phyloP scores from a whole-genome alignment of 805 yeast species.

The Danielia reshetovae region DNA sequence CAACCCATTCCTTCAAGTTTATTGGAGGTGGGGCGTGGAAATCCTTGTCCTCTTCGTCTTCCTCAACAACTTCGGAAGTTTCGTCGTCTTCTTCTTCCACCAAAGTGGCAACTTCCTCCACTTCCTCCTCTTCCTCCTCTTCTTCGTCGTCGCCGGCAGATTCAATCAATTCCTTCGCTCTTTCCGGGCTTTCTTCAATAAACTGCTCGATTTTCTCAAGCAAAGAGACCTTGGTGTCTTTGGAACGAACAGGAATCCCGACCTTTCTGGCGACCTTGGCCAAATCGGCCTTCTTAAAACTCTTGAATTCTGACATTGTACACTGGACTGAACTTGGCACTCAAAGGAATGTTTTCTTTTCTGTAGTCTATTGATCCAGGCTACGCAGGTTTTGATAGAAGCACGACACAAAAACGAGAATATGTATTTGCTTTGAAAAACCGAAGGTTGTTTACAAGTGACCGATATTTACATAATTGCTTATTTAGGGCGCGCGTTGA shows the following conservation, averaged over 20 bases:
- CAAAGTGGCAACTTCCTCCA: conserved; percentile 31
- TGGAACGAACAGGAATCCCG: conserved; percentile 30
- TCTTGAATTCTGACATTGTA: conserved; percentile 31
- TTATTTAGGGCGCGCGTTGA: too few species aligned
- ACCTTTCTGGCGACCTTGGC: conserved; percentile 31
- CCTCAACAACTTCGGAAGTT: conserved; percentile 18
- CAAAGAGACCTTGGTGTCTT: conserved; percentile 41
- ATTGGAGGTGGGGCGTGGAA: conserved; percentile 38
- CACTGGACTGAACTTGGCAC: too few species aligned
- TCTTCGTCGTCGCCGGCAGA: conserved; percentile 17
- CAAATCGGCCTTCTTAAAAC: conserved; percentile 39
- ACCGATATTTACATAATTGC: too few species aligned
- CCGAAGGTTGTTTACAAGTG: too few species aligned
- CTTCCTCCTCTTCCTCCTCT: conserved; percentile 24
- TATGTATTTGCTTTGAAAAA: too few species aligned
- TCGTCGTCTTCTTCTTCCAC: conserved; percentile 24
- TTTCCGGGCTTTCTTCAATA: conserved; percentile 24
- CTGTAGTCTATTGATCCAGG: too few species aligned
- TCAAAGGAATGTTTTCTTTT: too few species aligned
- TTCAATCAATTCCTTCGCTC: conserved; percentile 20
- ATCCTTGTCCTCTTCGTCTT: conserved; percentile 33
- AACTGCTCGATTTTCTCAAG: conserved; percentile 34
- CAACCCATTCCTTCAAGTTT: conserved; percentile 32
- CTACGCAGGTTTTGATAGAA: too few species aligned
- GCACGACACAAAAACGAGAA: too few species aligned